Evolutionary conservation across 2,329 filamentous ascomycete genomes (phyloP).

Genomic region (Pseudogymnoascus sp.): DNA sequence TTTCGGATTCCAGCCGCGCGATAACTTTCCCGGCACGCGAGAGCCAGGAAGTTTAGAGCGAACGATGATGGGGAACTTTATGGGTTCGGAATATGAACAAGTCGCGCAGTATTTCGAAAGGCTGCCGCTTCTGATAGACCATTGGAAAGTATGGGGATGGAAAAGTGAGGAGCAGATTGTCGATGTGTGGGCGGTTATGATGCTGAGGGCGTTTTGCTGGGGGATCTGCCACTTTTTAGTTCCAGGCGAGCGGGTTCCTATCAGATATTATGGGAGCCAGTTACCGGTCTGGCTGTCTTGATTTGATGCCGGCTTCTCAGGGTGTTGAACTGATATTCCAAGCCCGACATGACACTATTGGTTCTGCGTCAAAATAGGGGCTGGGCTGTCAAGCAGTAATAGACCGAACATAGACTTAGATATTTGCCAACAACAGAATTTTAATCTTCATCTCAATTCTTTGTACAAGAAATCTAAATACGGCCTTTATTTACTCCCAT

Average conservation of each 20-base stretch:
- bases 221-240: constrained; percentile 20
- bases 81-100: not conserved
- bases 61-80: constrained; percentile 6
- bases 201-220: constrained; percentile 21
- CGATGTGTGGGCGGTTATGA: constrained; percentile 20
- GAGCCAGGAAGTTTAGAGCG: not conserved
- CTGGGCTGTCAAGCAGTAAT: not conserved
- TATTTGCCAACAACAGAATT: not conserved
- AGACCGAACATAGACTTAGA: not conserved
- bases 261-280: constrained; percentile 19
- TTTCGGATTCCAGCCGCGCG: not conserved
- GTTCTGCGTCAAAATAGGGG: not conserved
- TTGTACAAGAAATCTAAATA: not conserved
- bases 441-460: not conserved
- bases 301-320: not conserved
- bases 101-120: constrained; percentile 16
- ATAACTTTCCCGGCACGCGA: not conserved
- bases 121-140: constrained; percentile 14
- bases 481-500: not conserved
- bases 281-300: constrained; percentile 16
- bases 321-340: not conserved
- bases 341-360: not conserved
- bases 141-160: constrained; percentile 14
- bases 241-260: constrained; percentile 17
- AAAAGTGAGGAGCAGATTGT: constrained; percentile 15